phyloP scores from a whole-genome alignment of 139 green algal genomes.

The Astrephomene gubernaculifera region DNA sequence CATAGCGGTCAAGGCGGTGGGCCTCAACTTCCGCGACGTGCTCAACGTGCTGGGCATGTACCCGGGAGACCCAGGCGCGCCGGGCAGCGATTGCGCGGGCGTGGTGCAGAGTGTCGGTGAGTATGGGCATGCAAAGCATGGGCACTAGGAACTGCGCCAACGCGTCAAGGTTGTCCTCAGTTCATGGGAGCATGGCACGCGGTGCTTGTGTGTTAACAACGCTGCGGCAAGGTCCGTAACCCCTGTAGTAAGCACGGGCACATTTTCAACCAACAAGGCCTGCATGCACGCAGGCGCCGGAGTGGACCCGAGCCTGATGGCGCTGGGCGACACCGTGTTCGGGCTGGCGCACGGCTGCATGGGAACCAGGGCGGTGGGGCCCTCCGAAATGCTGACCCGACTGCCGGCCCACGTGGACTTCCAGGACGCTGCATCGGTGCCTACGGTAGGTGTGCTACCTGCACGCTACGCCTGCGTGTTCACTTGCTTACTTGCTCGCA shows the following conservation, averaged over 20 bases:
- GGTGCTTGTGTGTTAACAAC: too few species aligned
- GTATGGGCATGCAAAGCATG: background rate
- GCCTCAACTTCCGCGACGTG: constrained; percentile 91
- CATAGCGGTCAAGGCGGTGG: constrained; percentile 80
- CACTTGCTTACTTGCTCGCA: too few species aligned
- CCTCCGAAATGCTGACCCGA: constrained; percentile 58
- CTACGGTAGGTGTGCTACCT: constrained; percentile 58
- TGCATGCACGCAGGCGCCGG: background rate
- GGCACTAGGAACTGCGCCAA: too few species aligned
- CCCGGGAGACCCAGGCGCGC: constrained; percentile 86
- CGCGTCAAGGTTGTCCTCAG: too few species aligned
- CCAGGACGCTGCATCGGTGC: constrained; percentile 71
- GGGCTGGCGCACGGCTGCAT: constrained; percentile 81
- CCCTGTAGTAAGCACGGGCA: too few species aligned
- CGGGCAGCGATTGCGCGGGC: constrained; percentile 82
- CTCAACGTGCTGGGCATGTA: constrained; percentile 92
- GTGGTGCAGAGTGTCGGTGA: constrained; percentile 68
- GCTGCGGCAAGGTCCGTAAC: too few species aligned
- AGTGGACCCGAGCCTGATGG: constrained; percentile 7
- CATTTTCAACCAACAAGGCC: too few species aligned
- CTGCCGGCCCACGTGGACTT: constrained; percentile 73
- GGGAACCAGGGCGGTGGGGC: constrained; percentile 63
- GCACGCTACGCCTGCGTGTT: background rate
- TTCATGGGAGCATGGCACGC: too few species aligned
- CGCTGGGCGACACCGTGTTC: constrained; percentile 79